Percentiles rank a stretch among this genome's conserved stretches.
These are phyloP conservation scores for Pigoraptor vietnamica DNA, from an alignment of 78 protist species.

Conservation along the genomic window DNA sequence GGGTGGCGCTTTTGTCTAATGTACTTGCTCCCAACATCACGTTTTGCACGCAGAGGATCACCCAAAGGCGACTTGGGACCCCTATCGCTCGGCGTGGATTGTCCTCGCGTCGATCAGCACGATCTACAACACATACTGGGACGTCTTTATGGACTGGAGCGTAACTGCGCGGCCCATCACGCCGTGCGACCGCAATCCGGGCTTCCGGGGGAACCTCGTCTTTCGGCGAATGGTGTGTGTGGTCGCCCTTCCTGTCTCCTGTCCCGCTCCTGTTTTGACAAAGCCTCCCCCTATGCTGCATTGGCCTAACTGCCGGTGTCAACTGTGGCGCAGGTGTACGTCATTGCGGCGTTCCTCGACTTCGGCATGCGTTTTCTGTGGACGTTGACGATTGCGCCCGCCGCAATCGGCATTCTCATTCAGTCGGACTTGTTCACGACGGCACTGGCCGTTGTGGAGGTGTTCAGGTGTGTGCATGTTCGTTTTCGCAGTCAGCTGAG, in stretches of 20 bases:
- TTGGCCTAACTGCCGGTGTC: too few species aligned
- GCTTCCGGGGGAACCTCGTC: neutral
- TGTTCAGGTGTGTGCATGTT: neutral
- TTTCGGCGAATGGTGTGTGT: neutral
- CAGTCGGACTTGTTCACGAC: neutral
- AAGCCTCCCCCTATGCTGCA: too few species aligned
- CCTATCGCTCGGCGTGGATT: neutral
- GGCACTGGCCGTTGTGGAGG: neutral
- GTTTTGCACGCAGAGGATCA: too few species aligned
- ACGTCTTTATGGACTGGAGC: conserved; percentile 16
- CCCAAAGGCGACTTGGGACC: neutral
- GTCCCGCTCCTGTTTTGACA: too few species aligned
- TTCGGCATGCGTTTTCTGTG: conserved; percentile 43
- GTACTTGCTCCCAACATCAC: too few species aligned
- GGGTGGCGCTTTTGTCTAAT: too few species aligned
- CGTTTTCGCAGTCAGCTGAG: too few species aligned
- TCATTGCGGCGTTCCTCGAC: neutral
- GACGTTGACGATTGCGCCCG: conserved; percentile 45
- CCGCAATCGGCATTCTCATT: neutral
- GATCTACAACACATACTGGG: neutral
- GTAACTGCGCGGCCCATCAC: neutral
- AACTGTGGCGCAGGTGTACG: neutral
- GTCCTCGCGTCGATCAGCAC: neutral
- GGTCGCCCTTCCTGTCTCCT: too few species aligned
- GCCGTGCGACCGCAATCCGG: neutral